Evolutionary conservation across 2,329 filamentous ascomycete genomes (phyloP).

Genomic region (Trichoderma simmonsii): DNA sequence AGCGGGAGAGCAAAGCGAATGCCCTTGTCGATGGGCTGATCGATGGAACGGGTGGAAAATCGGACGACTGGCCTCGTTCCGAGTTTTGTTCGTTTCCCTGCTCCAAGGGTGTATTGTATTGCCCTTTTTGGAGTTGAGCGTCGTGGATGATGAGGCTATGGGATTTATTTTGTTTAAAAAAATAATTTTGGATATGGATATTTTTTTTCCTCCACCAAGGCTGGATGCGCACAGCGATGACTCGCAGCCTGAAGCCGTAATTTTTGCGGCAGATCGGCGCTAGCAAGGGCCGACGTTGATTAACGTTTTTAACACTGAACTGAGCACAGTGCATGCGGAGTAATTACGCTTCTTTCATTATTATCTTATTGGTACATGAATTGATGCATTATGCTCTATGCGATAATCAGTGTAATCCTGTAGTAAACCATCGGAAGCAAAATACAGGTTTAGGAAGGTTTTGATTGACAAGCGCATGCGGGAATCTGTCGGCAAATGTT

Average conservation of each 20-base stretch:
- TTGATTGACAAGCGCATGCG: neutral
- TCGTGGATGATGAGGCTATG: neutral
- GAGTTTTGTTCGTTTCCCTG: neutral
- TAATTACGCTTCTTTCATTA: neutral
- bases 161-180: neutral
- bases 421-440: neutral
- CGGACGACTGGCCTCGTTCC: neutral
- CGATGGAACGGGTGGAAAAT: neutral
- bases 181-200: neutral
- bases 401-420: neutral
- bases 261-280: constrained; percentile 21
- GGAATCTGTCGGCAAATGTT: neutral
- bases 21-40: constrained; percentile 1
- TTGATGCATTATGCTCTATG: neutral
- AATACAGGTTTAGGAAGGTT: neutral
- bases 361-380: neutral
- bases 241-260: constrained; percentile 4
- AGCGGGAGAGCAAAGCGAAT: neutral
- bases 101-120: neutral
- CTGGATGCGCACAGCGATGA: neutral
- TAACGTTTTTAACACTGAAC: neutral
- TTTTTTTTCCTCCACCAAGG: neutral
- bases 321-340: neutral
- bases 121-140: neutral
- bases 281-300: constrained; percentile 17